Base-by-base conservation (phyloP, 495 filamentous ascomycete species). In the Xylaria castorea region DNA sequence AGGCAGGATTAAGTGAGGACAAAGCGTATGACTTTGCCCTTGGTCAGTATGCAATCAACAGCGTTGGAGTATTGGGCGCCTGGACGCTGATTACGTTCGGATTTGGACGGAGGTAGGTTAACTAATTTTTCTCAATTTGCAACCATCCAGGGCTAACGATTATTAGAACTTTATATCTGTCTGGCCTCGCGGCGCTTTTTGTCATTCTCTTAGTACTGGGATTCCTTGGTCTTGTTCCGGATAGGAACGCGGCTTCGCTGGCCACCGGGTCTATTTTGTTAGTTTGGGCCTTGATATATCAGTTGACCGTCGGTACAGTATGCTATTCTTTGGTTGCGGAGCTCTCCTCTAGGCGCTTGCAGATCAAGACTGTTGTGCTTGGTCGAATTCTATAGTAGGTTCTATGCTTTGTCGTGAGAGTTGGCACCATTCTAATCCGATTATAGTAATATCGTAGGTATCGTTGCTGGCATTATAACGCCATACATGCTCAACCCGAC, bases 271-370 rank as follows among this genome's bases (percentile, higher is more conserved):
- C 87, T 60, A 89, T 94, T 77, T 89, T 95, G 86, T 78, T 94
- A 40, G 74, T 90, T 75, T 95, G 90, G 88, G 90, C 91, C 1
- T 80, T 93, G 44, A 88, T 91, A 71, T 95, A 95, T 80, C 90
- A 94, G 74, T 81, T 91, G 27, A 91, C 92, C 0, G 91, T 95
- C 42, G 93, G 93, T 1, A 93, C 92, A 0, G 91, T 95, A 27
- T 91, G 90, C 75, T 95, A 93, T 78, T 92, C 91, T 0, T 85
- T 95, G 27, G 92, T 94, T 14, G 88, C 90, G 8, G 93, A 94
- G 76, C 80, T 94, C 6, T 91, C 92, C 6, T 91, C 92, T 4
- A 87, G 91, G 42, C 87, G 93, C 2, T 85, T 95, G 5, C 91
- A 93, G 66, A 91, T 92, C 78, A 94, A 94, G 84, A 94, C 93